phyloP scores from a whole-genome alignment of 768 basidiomycete genomes.

The Boletus sp. region DNA sequence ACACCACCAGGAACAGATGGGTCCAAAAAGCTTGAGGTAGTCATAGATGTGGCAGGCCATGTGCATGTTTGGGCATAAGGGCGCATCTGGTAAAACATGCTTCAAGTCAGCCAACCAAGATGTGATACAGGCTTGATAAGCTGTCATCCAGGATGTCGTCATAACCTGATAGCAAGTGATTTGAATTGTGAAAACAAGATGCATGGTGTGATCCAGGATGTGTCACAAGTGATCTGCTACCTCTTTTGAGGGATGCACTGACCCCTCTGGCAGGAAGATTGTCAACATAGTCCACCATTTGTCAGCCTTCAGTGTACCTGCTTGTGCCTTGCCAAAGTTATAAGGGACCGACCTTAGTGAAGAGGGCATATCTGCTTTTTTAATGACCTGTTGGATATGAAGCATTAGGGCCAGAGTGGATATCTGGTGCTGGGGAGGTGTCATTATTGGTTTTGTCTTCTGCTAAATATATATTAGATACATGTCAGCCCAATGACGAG shows the following conservation, averaged over 20 bases:
- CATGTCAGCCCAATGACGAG: too few species aligned
- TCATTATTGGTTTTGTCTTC: too few species aligned
- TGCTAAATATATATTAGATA: too few species aligned
- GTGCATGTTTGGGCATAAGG: too few species aligned
- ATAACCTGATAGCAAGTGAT: slow-evolving; percentile 18
- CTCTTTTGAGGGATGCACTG: neutral
- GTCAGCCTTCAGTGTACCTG: slow-evolving; percentile 21
- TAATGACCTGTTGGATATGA: too few species aligned
- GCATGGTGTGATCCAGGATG: slow-evolving; percentile 30
- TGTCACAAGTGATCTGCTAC: neutral
- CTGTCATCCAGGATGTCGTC: neutral
- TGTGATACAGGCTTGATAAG: slow-evolving; percentile 18
- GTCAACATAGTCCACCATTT: slow-evolving; percentile 4
- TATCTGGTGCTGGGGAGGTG: too few species aligned
- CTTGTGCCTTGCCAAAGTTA: slow-evolving; percentile 15
- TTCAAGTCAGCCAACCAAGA: slow-evolving; percentile 18
- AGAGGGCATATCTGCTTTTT: too few species aligned
- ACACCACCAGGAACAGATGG: too few species aligned
- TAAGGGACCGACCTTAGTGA: neutral
- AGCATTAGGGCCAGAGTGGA: too few species aligned
- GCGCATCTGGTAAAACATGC: too few species aligned
- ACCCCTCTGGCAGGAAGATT: neutral
- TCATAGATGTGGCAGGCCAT: too few species aligned
- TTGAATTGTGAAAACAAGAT: slow-evolving; percentile 24
- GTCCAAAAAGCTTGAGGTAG: too few species aligned